phyloP scores from a whole-genome alignment of 257 asterid species.

The Fraxinus quadrangulata region DNA sequence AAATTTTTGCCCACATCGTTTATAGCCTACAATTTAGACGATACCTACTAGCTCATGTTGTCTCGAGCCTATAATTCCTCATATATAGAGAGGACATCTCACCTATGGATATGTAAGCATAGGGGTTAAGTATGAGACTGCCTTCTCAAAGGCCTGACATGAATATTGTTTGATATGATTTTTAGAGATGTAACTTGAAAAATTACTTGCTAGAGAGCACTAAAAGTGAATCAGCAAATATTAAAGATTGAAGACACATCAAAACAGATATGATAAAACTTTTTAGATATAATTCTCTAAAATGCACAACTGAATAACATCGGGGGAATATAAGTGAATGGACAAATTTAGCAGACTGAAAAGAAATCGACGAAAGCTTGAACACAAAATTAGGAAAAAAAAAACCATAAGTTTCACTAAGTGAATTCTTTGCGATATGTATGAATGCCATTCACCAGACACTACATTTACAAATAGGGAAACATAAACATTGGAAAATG shows the following conservation, averaged over 20 bases:
- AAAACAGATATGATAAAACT: neutral
- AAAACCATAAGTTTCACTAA: slow-evolving; percentile 16
- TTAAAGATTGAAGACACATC: neutral
- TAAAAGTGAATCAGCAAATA: neutral
- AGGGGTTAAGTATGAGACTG: neutral
- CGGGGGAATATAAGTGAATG: neutral
- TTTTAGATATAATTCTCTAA: neutral
- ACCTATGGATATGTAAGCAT: neutral
- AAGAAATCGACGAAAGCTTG: neutral
- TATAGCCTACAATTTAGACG: no score
- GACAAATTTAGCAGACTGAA: neutral
- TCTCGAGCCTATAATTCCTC: neutral
- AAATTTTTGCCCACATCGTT: no score
- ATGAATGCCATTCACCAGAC: neutral
- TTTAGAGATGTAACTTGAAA: neutral
- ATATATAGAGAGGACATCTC: neutral
- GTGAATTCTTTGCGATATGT: slow-evolving; percentile 3
- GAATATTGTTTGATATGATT: neutral
- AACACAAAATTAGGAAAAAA: neutral
- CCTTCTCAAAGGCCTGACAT: neutral
- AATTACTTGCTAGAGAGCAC: neutral
- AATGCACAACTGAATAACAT: neutral
- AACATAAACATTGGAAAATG: neutral
- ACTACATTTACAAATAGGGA: slow-evolving; percentile 11
- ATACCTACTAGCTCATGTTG: neutral